These are phyloP conservation scores for Alternaria metachromatica DNA, from an alignment of 2,329 filamentous ascomycete genomes.

Conservation along the genomic window DNA sequence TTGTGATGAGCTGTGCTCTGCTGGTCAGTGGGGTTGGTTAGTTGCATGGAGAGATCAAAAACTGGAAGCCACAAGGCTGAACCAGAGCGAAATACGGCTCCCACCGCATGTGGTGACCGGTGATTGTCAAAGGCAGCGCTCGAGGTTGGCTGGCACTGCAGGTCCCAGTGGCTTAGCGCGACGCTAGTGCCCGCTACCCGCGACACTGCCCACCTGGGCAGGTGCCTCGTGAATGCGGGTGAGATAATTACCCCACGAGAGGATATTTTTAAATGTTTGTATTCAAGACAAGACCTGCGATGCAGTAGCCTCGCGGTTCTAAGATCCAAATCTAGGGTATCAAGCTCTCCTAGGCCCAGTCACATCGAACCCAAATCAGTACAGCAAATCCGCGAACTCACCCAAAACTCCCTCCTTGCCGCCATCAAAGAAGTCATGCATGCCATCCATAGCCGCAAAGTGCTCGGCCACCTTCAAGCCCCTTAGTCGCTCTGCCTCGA, in stretches of 20 bases:
- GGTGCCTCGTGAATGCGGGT: background rate
- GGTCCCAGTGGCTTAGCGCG: background rate
- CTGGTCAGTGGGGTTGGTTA: background rate
- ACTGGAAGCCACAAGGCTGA: constrained; percentile 4
- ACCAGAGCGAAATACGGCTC: background rate
- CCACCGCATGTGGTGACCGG: background rate
- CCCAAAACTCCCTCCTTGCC: constrained; percentile 53
- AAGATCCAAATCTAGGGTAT: background rate
- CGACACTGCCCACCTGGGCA: background rate
- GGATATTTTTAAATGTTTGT: background rate
- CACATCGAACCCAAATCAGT: constrained; percentile 5
- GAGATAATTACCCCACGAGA: background rate
- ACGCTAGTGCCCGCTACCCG: background rate
- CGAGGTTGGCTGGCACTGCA: background rate
- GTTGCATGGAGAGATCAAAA: background rate
- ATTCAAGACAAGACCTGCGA: background rate
- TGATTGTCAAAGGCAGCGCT: constrained; percentile 2
- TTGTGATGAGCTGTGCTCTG: background rate
- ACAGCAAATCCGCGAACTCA: constrained; percentile 50
- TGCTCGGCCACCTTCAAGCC: constrained; percentile 63
- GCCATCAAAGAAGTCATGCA: constrained; percentile 60
- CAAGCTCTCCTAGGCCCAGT: background rate
- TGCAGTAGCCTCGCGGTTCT: background rate
- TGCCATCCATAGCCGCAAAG: constrained; percentile 61
- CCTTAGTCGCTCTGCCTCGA: constrained; percentile 63